Evolutionary conservation across 805 yeast species (phyloP), one percentile per base, ranked within the genome.

Genomic region (Schwanniomyces sp.): DNA sequence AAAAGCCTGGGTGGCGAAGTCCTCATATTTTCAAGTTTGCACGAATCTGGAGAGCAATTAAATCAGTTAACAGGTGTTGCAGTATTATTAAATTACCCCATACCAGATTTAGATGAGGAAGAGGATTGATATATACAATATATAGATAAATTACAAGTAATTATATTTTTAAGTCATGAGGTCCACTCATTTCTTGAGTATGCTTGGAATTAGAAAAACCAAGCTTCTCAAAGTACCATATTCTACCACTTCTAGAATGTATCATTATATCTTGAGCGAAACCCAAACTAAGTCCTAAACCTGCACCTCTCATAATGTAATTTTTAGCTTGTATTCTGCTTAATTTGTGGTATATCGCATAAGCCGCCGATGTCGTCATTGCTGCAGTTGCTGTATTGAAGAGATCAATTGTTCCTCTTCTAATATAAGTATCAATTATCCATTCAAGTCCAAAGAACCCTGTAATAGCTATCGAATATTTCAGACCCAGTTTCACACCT

Each of bases 41-140:
- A 92, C 61, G 92, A 86, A 49, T 79, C 91, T 3, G 99, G 99
- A 12, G 86, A 85, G 56, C 97, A 92, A 66, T 70, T 92, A 49
- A 88, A 91, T 62, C 89, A 86, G 54, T 75, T 94, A 52, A 88
- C 97, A 0, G 99, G 98, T 46, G 80, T 91, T 26, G 99, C 97
- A 0, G 94, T 89, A 46, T 78, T 92, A 34, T 72, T 91, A 53
- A 84, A 83, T 51, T 94, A 86, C 61, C 96, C 97, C 0, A 69
- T 91, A 4, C 89, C 87, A 0, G 95, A 88, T 43, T 77, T 84
- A 48, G 79, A 86, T 34, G 95, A 86, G 39, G 86, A 81, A 36
- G 80, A 70, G 14, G 76, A 39, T 11, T 17, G 21, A 28, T 44
- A 44, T 18, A 26, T 30, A 44, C 38, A 41, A 36, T 44, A 43